These are phyloP conservation scores for Pythium scleroteichum DNA, from an alignment of 352 stramenopile species.

Conservation along the genomic window DNA sequence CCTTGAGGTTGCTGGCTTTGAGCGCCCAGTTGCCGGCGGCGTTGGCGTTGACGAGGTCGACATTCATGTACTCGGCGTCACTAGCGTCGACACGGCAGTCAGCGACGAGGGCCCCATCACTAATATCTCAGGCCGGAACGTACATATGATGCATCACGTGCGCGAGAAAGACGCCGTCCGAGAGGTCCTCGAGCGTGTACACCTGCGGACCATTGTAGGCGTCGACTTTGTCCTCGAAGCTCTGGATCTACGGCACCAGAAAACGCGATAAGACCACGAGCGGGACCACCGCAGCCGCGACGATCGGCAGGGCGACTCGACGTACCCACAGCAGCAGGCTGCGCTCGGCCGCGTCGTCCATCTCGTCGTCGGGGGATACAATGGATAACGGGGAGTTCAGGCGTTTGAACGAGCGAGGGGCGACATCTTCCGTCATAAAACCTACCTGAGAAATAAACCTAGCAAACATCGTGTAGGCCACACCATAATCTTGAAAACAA, in stretches of 20 bases:
- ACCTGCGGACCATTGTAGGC: slow-evolving; percentile 39
- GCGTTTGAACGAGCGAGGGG: not conserved
- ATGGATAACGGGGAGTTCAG: not conserved
- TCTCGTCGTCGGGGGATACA: slow-evolving; percentile 19
- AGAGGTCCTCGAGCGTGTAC: slow-evolving; percentile 53
- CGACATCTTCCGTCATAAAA: slow-evolving; percentile 1
- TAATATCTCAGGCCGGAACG: slow-evolving; percentile 16
- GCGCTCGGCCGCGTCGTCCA: slow-evolving; percentile 76
- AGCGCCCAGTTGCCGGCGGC: slow-evolving; percentile 70
- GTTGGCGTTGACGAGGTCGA: slow-evolving; percentile 73
- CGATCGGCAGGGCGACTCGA: not conserved
- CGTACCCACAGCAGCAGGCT: slow-evolving; percentile 78
- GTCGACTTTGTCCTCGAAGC: slow-evolving; percentile 62
- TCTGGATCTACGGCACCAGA: slow-evolving; percentile 50
- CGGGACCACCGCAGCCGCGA: not conserved
- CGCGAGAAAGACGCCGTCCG: slow-evolving; percentile 80
- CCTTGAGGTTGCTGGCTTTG: slow-evolving; percentile 80
- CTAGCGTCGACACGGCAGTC: slow-evolving; percentile 27
- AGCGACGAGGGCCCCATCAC: no score
- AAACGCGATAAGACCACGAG: slow-evolving; percentile 4
- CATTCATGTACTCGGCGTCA: slow-evolving; percentile 76
- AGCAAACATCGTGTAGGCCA: not conserved
- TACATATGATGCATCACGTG: slow-evolving; percentile 88
- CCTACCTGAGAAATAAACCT: not conserved
- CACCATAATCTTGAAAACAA: not conserved